Evolutionary conservation across 2,329 filamentous ascomycete species (phyloP), one percentile per base, ranked within the genome.

Genomic region (Botrytis tulipae): DNA sequence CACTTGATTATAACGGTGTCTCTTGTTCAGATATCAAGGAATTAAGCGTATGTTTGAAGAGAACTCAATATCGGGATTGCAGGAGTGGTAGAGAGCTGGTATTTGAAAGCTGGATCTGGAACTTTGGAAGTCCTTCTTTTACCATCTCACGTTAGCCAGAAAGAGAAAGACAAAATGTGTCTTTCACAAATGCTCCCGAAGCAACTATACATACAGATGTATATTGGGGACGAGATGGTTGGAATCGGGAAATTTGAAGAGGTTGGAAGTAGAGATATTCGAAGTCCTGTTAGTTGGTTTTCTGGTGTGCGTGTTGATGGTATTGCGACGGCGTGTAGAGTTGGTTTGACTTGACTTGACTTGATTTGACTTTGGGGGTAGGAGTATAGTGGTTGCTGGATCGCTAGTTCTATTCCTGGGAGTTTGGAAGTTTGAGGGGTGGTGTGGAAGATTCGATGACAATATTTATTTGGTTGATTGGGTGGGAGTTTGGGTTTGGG

Each of bases 131-230:
- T 29, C 14, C 51, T 29, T 54, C 51, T n/a, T 3, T 54, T 7
- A n/a, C 12, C 48, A n/a, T 16, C 0, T 7, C 4, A 54, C 12
- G 0, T 16, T 9, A 4, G n/a, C 8, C 51, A 4, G 14, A 57
- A 18, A 9, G 51, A 57, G 12, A 32, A 18, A 3, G 6, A 29
- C 5, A 5, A 3, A 3, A 8, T 18, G 1, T 20, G 0, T 20
- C 44, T 46, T 46, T 20, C 18, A 9, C 44, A 46, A 46, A 1
- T 46, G 7, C 44, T 9, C 18, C 18, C 18, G 7, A 46, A 46
- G 0, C 2, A 46, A 46, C 2, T 20, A 9, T 20, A 46, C 7
- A 22, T 46, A 46, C 42, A 44, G 1, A 7, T 44, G 6, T 20
- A 8, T 46, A 44, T 18, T 46, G 44, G 7, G 7, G 7, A 46